phyloP scores from a whole-genome alignment of 2,329 filamentous ascomycete species.

The Pseudogymnoascus sp. region DNA sequence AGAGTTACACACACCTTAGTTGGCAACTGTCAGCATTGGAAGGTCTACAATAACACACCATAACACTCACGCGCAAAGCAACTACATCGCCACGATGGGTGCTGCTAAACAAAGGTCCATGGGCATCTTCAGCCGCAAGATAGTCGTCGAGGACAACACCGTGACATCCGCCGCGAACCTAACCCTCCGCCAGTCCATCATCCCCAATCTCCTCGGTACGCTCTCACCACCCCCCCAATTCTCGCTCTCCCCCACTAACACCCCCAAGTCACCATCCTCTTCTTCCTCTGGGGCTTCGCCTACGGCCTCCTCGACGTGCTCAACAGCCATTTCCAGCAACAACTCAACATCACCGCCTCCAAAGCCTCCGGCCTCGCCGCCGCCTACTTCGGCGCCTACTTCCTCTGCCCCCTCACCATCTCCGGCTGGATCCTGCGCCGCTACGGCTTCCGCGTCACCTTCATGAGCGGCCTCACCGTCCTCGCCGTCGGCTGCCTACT shows the following conservation, averaged over 20 bases:
- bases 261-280: slow-evolving; percentile 43
- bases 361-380: slow-evolving; percentile 15
- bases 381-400: slow-evolving; percentile 48
- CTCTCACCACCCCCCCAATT: neutral
- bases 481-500: slow-evolving; percentile 54
- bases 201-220: slow-evolving; percentile 33
- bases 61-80: neutral
- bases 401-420: slow-evolving; percentile 57
- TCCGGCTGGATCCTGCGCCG: slow-evolving; percentile 52
- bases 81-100: neutral
- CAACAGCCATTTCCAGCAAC: slow-evolving; percentile 35
- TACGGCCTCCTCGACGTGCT: slow-evolving; percentile 36
- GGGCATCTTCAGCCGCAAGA: neutral
- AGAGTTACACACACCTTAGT: neutral
- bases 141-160: neutral
- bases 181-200: slow-evolving; percentile 37
- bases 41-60: neutral
- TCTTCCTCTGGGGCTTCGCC: slow-evolving; percentile 44
- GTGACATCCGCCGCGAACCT: slow-evolving; percentile 35
- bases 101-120: neutral
- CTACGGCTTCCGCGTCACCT: slow-evolving; percentile 56
- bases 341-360: slow-evolving; percentile 27
- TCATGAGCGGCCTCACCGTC: slow-evolving; percentile 58
- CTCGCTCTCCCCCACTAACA: neutral
- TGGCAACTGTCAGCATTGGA: neutral